A percentile compares a stretch with the other conserved stretches of the same genome.
Conservation (phyloP, 495 filamentous ascomycete genomes). For the Podospora bellae-mahoneyi region DNA sequence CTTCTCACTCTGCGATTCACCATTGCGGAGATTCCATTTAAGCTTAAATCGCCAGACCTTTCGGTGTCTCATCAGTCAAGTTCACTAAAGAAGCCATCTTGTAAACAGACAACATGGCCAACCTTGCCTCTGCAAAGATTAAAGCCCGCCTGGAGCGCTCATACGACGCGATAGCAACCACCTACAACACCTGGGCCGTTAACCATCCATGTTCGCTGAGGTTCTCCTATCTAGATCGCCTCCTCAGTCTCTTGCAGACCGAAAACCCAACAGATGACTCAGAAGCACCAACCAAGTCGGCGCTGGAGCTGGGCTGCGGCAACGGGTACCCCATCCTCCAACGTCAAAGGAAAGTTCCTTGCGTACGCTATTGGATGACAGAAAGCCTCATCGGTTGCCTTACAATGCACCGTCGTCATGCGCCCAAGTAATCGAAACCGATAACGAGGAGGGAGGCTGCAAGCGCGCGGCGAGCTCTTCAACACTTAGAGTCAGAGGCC, state of each 20-base stretch:
- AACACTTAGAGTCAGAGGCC: not conserved
- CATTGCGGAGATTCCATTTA: not conserved
- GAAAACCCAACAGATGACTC: not conserved
- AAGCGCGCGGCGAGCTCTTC: too few species aligned
- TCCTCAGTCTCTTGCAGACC: conserved; percentile 21
- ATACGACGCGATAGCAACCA: conserved; percentile 34
- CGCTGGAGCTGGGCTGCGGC: conserved; percentile 41
- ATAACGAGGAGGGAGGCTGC: not conserved
- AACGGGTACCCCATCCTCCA: conserved; percentile 31
- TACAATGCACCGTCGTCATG: not conserved
- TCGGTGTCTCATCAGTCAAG: not conserved
- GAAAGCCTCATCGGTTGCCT: not conserved
- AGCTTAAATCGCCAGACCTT: not conserved
- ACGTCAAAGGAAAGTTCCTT: not conserved
- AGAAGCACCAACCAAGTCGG: not conserved
- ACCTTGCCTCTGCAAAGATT: conserved; percentile 22
- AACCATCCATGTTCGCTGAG: conserved; percentile 20
- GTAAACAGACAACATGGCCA: conserved; percentile 7
- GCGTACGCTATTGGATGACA: not conserved
- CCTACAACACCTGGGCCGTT: conserved; percentile 34
- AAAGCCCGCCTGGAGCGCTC: conserved; percentile 34
- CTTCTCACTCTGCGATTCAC: not conserved
- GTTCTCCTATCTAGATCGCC: conserved; percentile 24
- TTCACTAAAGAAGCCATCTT: not conserved
- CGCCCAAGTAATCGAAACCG: not conserved